Evolutionary conservation across 768 basidiomycete genomes (phyloP).

Genomic region (Asterophora lycoperdoides): DNA sequence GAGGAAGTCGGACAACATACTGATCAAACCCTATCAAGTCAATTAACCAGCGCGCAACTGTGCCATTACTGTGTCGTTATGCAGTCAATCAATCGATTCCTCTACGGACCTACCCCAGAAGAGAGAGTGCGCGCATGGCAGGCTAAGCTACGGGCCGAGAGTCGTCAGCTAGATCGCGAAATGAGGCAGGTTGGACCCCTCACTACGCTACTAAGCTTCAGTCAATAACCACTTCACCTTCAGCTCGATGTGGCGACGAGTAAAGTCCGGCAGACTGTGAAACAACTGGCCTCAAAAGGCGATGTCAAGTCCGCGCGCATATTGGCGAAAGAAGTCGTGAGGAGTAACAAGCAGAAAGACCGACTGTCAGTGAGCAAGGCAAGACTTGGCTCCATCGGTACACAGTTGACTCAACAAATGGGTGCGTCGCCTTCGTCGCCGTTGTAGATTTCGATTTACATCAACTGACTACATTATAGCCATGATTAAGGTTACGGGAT

Average conservation of each 20-base stretch:
- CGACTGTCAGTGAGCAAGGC: slow-evolving; percentile 91
- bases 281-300: slow-evolving; percentile 85
- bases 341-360: slow-evolving; percentile 93
- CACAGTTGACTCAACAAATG: slow-evolving; percentile 86
- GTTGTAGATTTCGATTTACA: slow-evolving; percentile 1
- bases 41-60: neutral
- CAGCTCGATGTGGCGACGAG: slow-evolving; percentile 80
- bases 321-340: slow-evolving; percentile 89
- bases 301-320: slow-evolving; percentile 92
- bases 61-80: slow-evolving; percentile 33
- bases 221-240: slow-evolving; percentile 16
- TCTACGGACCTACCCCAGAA: slow-evolving; percentile 96
- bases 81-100: slow-evolving; percentile 87
- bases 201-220: slow-evolving; percentile 12
- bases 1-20: neutral
- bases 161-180: slow-evolving; percentile 85
- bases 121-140: slow-evolving; percentile 94
- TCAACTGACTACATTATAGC: slow-evolving; percentile 43
- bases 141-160: slow-evolving; percentile 74
- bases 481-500: slow-evolving; percentile 95
- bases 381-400: slow-evolving; percentile 82
- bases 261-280: slow-evolving; percentile 79
- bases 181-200: slow-evolving; percentile 79
- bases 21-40: no score
- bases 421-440: slow-evolving; percentile 52